Conservation (phyloP, 805 yeast genomes). For the Candida verbasci region DNA sequence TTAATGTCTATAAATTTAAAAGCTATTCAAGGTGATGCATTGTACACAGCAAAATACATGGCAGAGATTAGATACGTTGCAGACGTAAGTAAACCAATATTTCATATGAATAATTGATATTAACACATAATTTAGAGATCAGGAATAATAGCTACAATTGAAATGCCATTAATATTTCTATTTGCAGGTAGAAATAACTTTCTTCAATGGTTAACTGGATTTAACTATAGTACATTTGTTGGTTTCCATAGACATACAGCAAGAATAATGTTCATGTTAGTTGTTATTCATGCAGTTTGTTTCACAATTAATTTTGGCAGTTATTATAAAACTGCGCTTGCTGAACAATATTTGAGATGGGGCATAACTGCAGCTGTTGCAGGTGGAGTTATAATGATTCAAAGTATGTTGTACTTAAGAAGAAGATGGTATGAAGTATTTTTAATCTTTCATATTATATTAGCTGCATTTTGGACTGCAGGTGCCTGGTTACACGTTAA, state of each 20-base stretch:
- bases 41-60: slow-evolving; percentile 12
- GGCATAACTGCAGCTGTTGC: slow-evolving; percentile 38
- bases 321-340: slow-evolving; percentile 11
- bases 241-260: slow-evolving; percentile 45
- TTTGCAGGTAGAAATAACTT: slow-evolving; percentile 64
- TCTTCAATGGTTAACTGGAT: slow-evolving; percentile 54
- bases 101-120: too few species aligned
- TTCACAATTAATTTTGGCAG: slow-evolving; percentile 16
- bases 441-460: slow-evolving; percentile 27
- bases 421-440: slow-evolving; percentile 35
- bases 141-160: slow-evolving; percentile 42
- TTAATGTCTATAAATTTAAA: slow-evolving; percentile 8
- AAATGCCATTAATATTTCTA: slow-evolving; percentile 48
- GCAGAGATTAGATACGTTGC: slow-evolving; percentile 34
- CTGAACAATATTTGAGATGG: slow-evolving; percentile 21
- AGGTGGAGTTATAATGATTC: slow-evolving; percentile 26
- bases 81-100: slow-evolving; percentile 25
- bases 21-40: slow-evolving; percentile 19
- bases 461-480: slow-evolving; percentile 37
- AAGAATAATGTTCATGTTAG: slow-evolving; percentile 21
- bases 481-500: slow-evolving; percentile 44
- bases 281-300: slow-evolving; percentile 27
- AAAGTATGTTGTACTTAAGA: slow-evolving; percentile 30
- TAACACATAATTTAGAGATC: slow-evolving; percentile 40
- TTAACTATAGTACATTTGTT: slow-evolving; percentile 44